Base-by-base conservation (phyloP, 805 yeast genomes). In the Ogataea paraovalis region DNA sequence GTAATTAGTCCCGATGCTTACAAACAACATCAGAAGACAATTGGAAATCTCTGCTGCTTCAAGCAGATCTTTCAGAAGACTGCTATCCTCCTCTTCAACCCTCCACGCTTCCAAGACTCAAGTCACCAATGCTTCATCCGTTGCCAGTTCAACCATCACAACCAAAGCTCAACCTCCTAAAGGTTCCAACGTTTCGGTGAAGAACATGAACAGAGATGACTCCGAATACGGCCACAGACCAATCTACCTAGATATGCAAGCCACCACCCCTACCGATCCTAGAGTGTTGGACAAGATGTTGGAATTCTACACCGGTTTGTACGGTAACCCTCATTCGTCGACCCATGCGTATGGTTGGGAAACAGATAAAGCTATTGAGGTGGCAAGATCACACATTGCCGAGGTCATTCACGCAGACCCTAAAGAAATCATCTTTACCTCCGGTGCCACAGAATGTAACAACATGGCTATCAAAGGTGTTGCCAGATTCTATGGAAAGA, bases 281-380 rank as follows among this genome's bases (percentile, higher is more conserved):
- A 76, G 99, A 47, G 99, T 94, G 9, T 70, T 94, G 56, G 96
- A 88, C 64, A 84, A 82, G 56, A 89, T 88, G 96, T 65, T 88
- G 57, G 80, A 79, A 58, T 89, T 84, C 62, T 86, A 80, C 66
- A 92, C 98, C 2, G 98, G 98, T 3, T 74, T 88, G 48, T 94
- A 89, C 65, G 99, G 99, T 52, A 94, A 94, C 66, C 99, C 99
- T 20, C 99, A 94, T 69, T 89, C 97, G 5, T 82, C 94, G 49
- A 94, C 99, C 2, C 99, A 94, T 65, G 79, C 96, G 5, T 94
- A 92, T 65, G 99, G 99, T 32, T 94, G 99, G 99, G 99, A 94
- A 71, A 87, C 99, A 3, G 97, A 92, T 49, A 79, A 78, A 53
- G 96, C 85, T 49, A 94, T 94, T 16, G 99, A 94, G 63, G 71